These are phyloP conservation scores for Trichopus zeylanicus DNA, from an alignment of 116 monocot genomes.

Conservation along the genomic window DNA sequence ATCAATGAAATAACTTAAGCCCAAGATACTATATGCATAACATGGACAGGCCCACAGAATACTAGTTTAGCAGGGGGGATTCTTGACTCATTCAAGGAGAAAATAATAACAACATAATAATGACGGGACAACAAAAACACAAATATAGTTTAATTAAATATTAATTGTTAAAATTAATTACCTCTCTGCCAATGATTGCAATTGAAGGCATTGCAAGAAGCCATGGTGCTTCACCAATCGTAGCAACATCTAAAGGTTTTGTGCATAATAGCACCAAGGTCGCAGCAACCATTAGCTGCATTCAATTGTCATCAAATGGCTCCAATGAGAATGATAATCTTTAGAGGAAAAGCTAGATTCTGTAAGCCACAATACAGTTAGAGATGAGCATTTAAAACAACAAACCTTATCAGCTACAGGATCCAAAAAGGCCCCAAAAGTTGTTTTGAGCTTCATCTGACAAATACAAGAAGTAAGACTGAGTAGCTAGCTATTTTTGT, in stretches of 20 bases:
- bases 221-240: conserved; percentile 58
- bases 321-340: not conserved
- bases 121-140: no score
- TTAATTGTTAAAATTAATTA: conserved; percentile 6
- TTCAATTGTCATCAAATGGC: not conserved
- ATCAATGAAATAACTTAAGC: no score
- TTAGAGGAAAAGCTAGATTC: not conserved
- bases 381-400: not conserved
- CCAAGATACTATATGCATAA: no score
- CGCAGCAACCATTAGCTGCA: conserved; percentile 83
- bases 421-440: conserved; percentile 80
- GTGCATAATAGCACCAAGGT: conserved; percentile 75
- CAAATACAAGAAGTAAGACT: not conserved
- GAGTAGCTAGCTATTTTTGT: not conserved
- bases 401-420: conserved; percentile 80
- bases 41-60: no score
- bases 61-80: no score
- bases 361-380: not conserved
- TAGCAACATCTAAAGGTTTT: conserved; percentile 48
- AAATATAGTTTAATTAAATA: no score
- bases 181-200: conserved; percentile 98
- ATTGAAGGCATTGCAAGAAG: conserved; percentile 81
- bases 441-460: conserved; percentile 57
- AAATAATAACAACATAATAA: no score
- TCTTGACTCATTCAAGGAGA: no score